phyloP scores from a whole-genome alignment of 306 rosid species.

The Canavalia gladiata region DNA sequence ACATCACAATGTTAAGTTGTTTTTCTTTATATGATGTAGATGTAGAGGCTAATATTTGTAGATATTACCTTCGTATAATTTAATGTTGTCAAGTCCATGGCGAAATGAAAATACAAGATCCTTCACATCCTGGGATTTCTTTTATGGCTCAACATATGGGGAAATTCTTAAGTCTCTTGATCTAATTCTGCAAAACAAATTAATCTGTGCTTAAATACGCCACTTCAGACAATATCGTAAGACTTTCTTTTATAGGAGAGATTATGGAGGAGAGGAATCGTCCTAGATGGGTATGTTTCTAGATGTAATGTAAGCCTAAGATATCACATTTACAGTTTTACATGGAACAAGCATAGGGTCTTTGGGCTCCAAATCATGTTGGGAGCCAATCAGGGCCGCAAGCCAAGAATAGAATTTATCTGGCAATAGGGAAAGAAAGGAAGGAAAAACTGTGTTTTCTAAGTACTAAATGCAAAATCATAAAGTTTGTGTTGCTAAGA shows the following conservation, averaged over 20 bases:
- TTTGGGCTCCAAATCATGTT: not conserved
- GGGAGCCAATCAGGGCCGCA: constrained; percentile 6
- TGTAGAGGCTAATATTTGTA: not conserved
- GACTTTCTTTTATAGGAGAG: not conserved
- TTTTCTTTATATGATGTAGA: constrained; percentile 25
- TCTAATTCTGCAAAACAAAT: not conserved
- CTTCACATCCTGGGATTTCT: not conserved
- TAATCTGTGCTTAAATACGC: not conserved
- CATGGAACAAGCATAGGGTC: not conserved
- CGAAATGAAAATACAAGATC: not conserved
- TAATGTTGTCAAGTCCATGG: not conserved
- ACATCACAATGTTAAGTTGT: not conserved
- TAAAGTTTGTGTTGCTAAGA: constrained; percentile 8
- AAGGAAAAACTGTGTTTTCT: not conserved
- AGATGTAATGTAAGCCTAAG: not conserved
- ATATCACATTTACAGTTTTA: not conserved
- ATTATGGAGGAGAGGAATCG: constrained; percentile 29
- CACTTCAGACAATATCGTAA: not conserved
- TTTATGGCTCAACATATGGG: not conserved
- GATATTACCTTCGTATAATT: not conserved
- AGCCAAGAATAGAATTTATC: not conserved
- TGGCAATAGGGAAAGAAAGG: not conserved
- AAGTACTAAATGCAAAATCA: not conserved
- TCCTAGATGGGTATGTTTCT: not conserved
- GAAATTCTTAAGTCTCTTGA: not conserved